Evolutionary conservation across 2,329 filamentous ascomycete species (phyloP), one percentile per base, ranked within the genome.

Genomic region (Claviceps sp.): DNA sequence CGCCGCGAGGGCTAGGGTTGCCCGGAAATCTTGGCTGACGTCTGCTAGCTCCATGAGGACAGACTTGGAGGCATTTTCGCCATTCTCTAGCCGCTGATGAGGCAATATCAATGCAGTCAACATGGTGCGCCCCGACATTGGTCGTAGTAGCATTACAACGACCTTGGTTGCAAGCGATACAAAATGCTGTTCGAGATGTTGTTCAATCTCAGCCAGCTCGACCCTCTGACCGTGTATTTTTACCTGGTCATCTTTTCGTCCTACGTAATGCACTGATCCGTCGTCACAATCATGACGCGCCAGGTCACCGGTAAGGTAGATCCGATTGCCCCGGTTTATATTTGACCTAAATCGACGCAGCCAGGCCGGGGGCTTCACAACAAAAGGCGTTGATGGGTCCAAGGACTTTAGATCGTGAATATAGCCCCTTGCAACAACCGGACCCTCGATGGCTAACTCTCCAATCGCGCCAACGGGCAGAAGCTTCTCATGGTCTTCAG

Each of bases 151-250:
- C 29, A 29, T 29, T 29, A 46, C 44, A 9, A 46, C 26, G 8
- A 46, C 44, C 26, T 46, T 46, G 26, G 16, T 9, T 46, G 22
- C 44, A 14, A 46, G 23, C n/a, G 16, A 46, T 5, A n/a, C 16
- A 38, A 39, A 49, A 17, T 34, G 22, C 34, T 17, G 22, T 23
- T 17, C 29, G 43, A 53, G 48, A 17, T 50, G 44, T 14, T 37
- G 34, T 36, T 59, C 57, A 14, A 58, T 47, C 29, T 56, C 56
- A 6, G 44, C 54, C 11, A 75, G 65, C 62, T 74, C 80, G 47
- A 77, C 66, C 48, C 76, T 61, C 53, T 72, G 78, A 20, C 80
- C 80, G 26, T 71, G 68, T 8, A 80, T 60, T 59, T 80, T 80
- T 45, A 80, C 69, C 46, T 65, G 61, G 13, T 50, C 50, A 47